phyloP scores from a whole-genome alignment of 371 early-diverging fungal species.

The Mortierella sp. region DNA sequence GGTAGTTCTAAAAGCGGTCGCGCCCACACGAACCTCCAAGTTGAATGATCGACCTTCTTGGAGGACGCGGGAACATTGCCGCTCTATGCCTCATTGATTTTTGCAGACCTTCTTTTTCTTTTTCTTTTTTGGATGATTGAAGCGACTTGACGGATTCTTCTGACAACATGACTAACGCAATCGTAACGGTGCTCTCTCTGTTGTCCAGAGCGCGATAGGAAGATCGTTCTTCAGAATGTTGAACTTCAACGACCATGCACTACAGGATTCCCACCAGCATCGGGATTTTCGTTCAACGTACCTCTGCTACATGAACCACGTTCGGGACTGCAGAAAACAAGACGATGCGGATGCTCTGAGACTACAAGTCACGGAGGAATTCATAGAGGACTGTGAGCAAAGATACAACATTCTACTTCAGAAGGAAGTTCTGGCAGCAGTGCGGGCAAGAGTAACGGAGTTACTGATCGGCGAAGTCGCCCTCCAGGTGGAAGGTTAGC shows the following conservation, averaged over 20 bases:
- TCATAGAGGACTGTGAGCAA: constrained; percentile 2
- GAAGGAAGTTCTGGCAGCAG: constrained; percentile 14
- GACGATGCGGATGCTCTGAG: constrained; percentile 11
- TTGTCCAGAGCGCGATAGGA: constrained; percentile 6
- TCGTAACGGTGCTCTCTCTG: background rate
- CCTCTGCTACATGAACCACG: constrained; percentile 15
- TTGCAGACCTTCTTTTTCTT: constrained; percentile 20
- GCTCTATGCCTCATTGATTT: constrained; percentile 14
- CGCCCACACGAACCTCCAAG: constrained; percentile 7
- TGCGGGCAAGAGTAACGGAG: constrained; percentile 15
- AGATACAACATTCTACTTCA: constrained; percentile 1
- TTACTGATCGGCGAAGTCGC: constrained; percentile 15
- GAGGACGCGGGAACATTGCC: constrained; percentile 15
- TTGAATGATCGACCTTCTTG: constrained; percentile 8
- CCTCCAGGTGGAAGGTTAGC: constrained; percentile 15
- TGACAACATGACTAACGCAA: constrained; percentile 5
- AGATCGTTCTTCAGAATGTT: constrained; percentile 4
- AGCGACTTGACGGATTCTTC: constrained; percentile 5
- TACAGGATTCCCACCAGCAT: constrained; percentile 8
- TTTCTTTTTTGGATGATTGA: too few species aligned
- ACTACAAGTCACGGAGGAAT: constrained; percentile 2
- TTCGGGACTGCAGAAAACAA: constrained; percentile 15
- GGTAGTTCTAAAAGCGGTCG: constrained; percentile 10
- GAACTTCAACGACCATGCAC: constrained; percentile 4
- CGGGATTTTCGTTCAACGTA: constrained; percentile 12